Evolutionary conservation across 495 filamentous ascomycete species (phyloP).

Genomic region (Schizothecium vesticola): DNA sequence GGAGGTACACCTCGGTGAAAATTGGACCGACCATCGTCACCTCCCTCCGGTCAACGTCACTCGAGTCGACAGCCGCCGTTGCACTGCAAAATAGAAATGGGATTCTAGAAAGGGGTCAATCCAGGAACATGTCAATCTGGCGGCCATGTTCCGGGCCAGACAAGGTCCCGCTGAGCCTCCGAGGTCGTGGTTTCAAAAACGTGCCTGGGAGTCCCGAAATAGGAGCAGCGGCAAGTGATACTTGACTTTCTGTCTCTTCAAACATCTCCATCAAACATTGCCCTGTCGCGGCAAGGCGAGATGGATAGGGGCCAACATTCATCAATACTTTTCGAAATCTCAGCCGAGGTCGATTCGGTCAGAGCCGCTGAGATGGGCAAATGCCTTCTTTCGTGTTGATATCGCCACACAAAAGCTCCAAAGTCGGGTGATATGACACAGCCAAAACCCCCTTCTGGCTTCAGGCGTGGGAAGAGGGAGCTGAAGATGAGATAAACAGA

Average conservation of each 20-base stretch:
- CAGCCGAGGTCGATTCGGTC: not conserved
- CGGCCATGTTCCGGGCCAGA: not conserved
- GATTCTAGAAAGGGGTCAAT: not conserved
- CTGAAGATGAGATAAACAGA: not conserved
- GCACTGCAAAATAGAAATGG: not conserved
- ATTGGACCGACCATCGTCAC: not conserved
- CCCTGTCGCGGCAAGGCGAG: not conserved
- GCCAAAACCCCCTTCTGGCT: not conserved
- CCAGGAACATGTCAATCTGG: not conserved
- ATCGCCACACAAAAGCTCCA: no score
- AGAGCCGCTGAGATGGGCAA: not conserved
- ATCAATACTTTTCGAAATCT: not conserved
- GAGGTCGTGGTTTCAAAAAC: not conserved
- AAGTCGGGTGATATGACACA: not conserved
- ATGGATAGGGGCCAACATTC: not conserved
- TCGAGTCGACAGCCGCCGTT: not conserved
- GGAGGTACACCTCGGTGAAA: not conserved
- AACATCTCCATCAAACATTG: not conserved
- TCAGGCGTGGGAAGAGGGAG: not conserved
- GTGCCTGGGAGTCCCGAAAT: not conserved
- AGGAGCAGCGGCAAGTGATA: not conserved
- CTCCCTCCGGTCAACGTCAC: not conserved
- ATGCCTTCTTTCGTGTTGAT: not conserved
- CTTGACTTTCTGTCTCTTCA: not conserved
- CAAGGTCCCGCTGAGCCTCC: not conserved